Evolutionary conservation across 169 alveolate genomes (phyloP).

Genomic region (Blepharisma undulans): DNA sequence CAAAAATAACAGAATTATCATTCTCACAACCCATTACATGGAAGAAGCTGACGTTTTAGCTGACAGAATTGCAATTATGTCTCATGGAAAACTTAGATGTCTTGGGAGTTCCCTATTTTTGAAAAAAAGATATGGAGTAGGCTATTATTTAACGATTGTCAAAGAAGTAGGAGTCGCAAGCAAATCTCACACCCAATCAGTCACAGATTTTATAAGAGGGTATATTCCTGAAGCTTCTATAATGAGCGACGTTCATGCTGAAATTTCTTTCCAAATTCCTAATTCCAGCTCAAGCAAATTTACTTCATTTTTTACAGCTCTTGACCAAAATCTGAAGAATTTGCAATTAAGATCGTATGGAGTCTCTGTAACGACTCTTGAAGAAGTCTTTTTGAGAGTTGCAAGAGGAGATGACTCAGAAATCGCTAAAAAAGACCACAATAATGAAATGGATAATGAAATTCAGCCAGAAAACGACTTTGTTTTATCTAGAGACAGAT

Average conservation of each 20-base stretch:
- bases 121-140: slow-evolving; percentile 79
- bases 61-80: slow-evolving; percentile 80
- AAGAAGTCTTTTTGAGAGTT: slow-evolving; percentile 89
- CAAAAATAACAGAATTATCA: slow-evolving; percentile 57
- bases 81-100: slow-evolving; percentile 69
- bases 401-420: slow-evolving; percentile 12
- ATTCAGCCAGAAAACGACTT: neutral
- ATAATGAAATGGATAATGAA: neutral
- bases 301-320: neutral
- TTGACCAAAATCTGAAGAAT: neutral
- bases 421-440: neutral
- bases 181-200: neutral
- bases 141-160: slow-evolving; percentile 43
- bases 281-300: neutral
- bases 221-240: neutral
- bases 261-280: neutral
- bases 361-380: slow-evolving; percentile 88
- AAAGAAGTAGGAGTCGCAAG: slow-evolving; percentile 31
- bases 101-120: slow-evolving; percentile 76
- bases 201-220: neutral
- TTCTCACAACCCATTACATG: slow-evolving; percentile 82
- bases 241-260: slow-evolving; percentile 11
- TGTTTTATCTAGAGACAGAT: slow-evolving; percentile 10
- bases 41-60: slow-evolving; percentile 83
- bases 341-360: slow-evolving; percentile 74